Conservation (phyloP, 2,329 filamentous ascomycete species). For the Aspergillus latus region DNA sequence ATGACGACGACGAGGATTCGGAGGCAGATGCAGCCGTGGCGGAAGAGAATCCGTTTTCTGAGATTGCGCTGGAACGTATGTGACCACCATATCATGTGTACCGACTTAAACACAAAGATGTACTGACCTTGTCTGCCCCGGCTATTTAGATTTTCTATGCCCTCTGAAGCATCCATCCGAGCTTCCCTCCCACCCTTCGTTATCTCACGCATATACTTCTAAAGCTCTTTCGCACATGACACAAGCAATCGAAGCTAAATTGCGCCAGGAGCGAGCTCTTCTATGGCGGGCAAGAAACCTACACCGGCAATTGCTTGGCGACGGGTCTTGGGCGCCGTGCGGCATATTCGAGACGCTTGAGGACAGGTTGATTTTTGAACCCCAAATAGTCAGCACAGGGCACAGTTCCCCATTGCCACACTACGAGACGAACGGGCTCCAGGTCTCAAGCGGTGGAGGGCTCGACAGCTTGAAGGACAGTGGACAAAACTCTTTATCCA, state of each 20-base stretch:
- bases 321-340: constrained; percentile 60
- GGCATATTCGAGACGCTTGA: constrained; percentile 53
- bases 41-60: constrained; percentile 62
- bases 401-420: constrained; percentile 19
- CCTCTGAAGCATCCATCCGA: constrained; percentile 64
- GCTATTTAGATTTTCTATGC: constrained; percentile 54
- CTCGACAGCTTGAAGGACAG: constrained; percentile 14
- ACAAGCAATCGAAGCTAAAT: constrained; percentile 55
- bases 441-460: constrained; percentile 12
- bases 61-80: constrained; percentile 58
- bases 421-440: constrained; percentile 18
- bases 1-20: constrained; percentile 58
- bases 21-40: constrained; percentile 59
- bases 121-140: constrained; percentile 12
- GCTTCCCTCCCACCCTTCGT: constrained; percentile 58
- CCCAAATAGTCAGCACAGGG: constrained; percentile 25
- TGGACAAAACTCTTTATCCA: constrained; percentile 12
- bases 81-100: neutral
- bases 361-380: constrained; percentile 51
- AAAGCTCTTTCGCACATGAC: constrained; percentile 60
- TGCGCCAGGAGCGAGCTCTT: constrained; percentile 57
- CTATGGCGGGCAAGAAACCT: constrained; percentile 60
- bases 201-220: constrained; percentile 60
- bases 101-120: neutral
- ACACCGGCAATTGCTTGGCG: constrained; percentile 59